Evolutionary conservation across 2,329 filamentous ascomycete genomes (phyloP).

Genomic region (Aspergillus proliferans): DNA sequence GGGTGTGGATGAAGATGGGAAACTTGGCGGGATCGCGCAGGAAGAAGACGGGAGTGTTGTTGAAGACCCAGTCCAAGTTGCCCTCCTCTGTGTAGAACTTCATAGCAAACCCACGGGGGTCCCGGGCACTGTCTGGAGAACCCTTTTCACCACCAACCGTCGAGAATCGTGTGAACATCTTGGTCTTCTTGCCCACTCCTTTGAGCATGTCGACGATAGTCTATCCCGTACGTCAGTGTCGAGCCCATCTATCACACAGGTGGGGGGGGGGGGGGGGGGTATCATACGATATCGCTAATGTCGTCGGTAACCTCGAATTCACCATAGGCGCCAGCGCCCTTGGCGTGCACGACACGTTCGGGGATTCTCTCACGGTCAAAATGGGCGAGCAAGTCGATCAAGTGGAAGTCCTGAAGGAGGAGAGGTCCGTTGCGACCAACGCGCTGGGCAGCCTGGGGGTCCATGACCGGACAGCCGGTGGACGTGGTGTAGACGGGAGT

Average conservation of each 20-base stretch:
- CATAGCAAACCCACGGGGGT: constrained; percentile 65
- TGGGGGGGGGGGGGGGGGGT: background rate
- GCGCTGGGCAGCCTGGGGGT: constrained; percentile 49
- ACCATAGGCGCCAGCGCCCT: constrained; percentile 38
- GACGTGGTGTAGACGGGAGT: constrained; percentile 55
- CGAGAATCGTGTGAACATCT: constrained; percentile 63
- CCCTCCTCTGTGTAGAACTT: constrained; percentile 69
- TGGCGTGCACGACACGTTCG: constrained; percentile 39
- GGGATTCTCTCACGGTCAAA: constrained; percentile 38
- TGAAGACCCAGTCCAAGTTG: constrained; percentile 67
- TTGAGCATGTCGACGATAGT: constrained; percentile 45
- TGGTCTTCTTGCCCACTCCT: constrained; percentile 62
- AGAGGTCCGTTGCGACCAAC: constrained; percentile 54
- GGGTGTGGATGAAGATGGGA: constrained; percentile 66
- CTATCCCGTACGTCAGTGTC: constrained; percentile 11
- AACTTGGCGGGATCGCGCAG: constrained; percentile 68
- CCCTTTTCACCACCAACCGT: constrained; percentile 70
- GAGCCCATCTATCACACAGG: background rate
- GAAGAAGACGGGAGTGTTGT: constrained; percentile 72
- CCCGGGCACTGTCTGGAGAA: constrained; percentile 64
- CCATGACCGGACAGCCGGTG: constrained; percentile 53
- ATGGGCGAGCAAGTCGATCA: constrained; percentile 54
- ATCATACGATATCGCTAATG: constrained; percentile 41
- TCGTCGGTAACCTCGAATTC: constrained; percentile 44
- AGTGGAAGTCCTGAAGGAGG: constrained; percentile 59